Base-by-base conservation (phyloP, 2,329 filamentous ascomycete genomes). In the Chaetomiaceae sp. region DNA sequence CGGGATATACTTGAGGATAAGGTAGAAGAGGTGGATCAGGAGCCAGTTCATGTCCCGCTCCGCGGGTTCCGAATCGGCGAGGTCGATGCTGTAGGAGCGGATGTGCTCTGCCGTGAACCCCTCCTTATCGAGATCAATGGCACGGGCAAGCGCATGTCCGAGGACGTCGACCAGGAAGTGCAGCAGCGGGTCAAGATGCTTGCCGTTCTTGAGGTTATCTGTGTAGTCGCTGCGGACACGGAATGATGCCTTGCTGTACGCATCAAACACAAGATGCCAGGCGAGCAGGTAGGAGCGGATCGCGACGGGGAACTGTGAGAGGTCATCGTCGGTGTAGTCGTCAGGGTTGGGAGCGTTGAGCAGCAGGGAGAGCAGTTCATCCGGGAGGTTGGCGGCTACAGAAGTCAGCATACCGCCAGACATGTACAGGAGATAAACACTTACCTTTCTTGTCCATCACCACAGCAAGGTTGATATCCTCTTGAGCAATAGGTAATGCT, bases 231-330 rank as follows among this genome's bases (percentile, higher is more conserved):
- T 83, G 61, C 90, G 88, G 15, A 97, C 83, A 63, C 90, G 89
- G 68, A 88, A 86, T 0, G 91, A 89, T 12, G 91, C 84, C 19
- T 84, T 82, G 17, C 77, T 75, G 65, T 92, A 95, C 40, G 92
- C 86, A 62, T 95, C 90, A 65, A 95, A 97, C 0, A 96, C 79
- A 1, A 97, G 76, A 59, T 89, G 82, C 94, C 94, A 99, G 11
- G 89, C 88, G 25, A 96, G 75, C 3, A 99, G 77, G 64, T 96
- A 99, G 9, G 85, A 83, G 48, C 90, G 83, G 44, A 96, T 75
- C 0, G 80, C 66, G 0, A 82, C 73, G 11, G 90, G 90, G 62
- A 91, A 87, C 15, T 81, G 75, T 5, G 84, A 78, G 20, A 91
- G 82, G 33, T 79, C 75, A 8, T 85, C 80, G 43, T 88, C 83